Conservation (phyloP, 73 alveolate genomes). For the Paramecium pentaurelia region DNA sequence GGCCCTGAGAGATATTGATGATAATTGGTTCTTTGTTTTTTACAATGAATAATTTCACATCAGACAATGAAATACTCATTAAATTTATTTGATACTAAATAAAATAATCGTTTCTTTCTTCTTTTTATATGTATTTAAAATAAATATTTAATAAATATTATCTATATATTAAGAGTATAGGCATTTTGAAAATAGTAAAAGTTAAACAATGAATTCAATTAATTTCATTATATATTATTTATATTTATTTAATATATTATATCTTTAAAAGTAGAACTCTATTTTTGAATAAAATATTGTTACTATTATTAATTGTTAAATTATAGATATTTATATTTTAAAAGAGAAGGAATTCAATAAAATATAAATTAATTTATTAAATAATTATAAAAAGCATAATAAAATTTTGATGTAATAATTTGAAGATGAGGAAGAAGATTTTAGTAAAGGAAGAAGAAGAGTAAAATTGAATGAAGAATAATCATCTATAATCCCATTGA, state of each 20-base stretch:
- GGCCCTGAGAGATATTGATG: neutral
- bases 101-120: neutral
- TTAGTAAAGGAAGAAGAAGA: neutral
- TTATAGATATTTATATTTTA: neutral
- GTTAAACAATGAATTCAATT: too few relatives aligned
- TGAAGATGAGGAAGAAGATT: neutral
- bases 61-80: constrained; percentile 25
- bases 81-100: neutral
- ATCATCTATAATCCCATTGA: neutral
- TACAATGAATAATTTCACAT: neutral
- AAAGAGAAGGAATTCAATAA: too few relatives aligned
- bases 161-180: too few relatives aligned
- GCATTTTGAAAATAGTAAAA: too few relatives aligned
- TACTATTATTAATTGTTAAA: too few relatives aligned
- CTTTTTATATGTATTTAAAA: neutral
- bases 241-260: too few relatives aligned
- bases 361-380: too few relatives aligned
- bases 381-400: neutral
- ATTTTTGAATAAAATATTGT: too few relatives aligned
- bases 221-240: too few relatives aligned
- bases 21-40: neutral
- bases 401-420: neutral
- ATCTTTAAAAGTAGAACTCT: too few relatives aligned
- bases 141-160: too few relatives aligned
- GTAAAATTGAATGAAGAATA: neutral